These are phyloP conservation scores for Malassezia vespertilionis DNA, from an alignment of 1,284 basidiomycete species.

Conservation along the genomic window DNA sequence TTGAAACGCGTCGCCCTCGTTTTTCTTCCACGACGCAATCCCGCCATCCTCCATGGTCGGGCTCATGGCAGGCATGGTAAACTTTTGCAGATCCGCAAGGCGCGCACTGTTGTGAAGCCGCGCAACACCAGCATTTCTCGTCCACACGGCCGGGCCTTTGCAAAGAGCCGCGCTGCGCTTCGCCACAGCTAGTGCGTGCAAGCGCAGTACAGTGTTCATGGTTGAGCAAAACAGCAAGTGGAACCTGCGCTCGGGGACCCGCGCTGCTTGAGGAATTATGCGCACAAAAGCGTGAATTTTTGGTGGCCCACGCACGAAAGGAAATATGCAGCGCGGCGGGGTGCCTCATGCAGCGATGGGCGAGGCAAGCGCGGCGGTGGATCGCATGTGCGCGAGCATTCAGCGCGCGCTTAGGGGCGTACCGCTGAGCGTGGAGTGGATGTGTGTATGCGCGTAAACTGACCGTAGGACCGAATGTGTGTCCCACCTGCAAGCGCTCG, in stretches of 20 bases:
- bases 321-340: too few relatives aligned
- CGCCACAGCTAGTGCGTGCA: too few relatives aligned
- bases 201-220: too few relatives aligned
- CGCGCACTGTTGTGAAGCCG: constrained; percentile 52
- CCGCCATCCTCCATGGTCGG: constrained; percentile 99
- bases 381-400: too few relatives aligned
- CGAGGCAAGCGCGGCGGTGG: too few relatives aligned
- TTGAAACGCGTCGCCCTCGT: constrained; percentile 79
- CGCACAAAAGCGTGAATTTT: too few relatives aligned
- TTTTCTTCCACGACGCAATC: constrained; percentile 92
- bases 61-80: constrained; percentile 96
- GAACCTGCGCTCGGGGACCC: too few relatives aligned
- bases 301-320: too few relatives aligned
- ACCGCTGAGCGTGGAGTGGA: constrained; percentile 12
- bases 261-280: too few relatives aligned
- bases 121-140: not conserved
- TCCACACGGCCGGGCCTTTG: not conserved
- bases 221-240: too few relatives aligned
- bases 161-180: too few relatives aligned
- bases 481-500: not conserved
- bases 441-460: constrained; percentile 7
- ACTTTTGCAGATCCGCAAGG: constrained; percentile 68
- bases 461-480: constrained; percentile 12
- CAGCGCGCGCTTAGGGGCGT: not conserved
- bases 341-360: too few relatives aligned